Evolutionary conservation across 2,329 filamentous ascomycete genomes (phyloP), one percentile per base, ranked within the genome.

Genomic region (Akanthomyces lecanii): DNA sequence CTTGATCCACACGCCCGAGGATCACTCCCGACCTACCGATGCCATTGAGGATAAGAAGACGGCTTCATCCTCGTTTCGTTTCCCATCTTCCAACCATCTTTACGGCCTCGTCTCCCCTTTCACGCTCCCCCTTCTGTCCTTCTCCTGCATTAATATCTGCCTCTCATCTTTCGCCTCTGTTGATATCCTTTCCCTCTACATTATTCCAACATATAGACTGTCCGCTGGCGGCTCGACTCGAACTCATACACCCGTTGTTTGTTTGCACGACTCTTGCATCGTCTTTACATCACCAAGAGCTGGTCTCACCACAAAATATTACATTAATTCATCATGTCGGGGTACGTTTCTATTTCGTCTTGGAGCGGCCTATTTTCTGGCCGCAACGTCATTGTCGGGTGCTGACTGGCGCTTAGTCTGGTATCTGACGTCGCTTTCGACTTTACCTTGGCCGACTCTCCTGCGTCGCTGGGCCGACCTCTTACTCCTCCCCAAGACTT

Each of bases 361-460:
- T 16, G 21, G 57, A 8, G n/a, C 7, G n/a, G 28, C 28, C 44
- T 47, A 18, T 40, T 48, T 50, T 47, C 47, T 50, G 36, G 53
- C 59, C 54, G 12, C 61, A 8, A 38, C 44, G 16, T 33, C n/a
- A 23, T 44, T 44, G 8, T 61, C 56, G 44, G 45, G 63, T 58
- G 65, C 69, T 71, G 66, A 73, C 67, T 56, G 47, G 33, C 51
- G 25, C 44, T 40, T 70, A 86, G 83, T 83, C 82, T 85, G 81
- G 82, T 77, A 85, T 83, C 79, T 76, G 81, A 82, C 77, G 81
- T 86, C 76, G 77, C 84, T 64, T 86, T 87, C 73, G 82, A 86
- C 75, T 86, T 87, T 75, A 78, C 76, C 66, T 87, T 85, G 69
- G 80, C 81, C 56, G 62, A 64, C 65, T 64, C 63, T 44, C 71